Conservation (phyloP, 805 yeast genomes). For the Millerozyma miso region DNA sequence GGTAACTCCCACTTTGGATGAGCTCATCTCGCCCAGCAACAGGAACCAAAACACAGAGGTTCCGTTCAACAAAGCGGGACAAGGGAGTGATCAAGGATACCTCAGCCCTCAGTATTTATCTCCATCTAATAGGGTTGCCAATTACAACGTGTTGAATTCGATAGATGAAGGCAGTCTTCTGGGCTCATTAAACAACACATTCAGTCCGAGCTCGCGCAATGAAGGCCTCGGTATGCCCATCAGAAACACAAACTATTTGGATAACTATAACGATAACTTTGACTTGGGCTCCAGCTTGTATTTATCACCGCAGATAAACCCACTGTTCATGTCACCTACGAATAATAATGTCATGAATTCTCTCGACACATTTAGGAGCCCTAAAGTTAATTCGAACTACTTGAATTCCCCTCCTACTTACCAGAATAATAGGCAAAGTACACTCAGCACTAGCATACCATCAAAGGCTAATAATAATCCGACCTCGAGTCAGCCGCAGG, state of each 20-base stretch:
- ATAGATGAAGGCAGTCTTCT: conserved; percentile 27
- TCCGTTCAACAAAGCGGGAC: conserved; percentile 3
- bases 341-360: conserved; percentile 23
- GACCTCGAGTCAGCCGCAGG: conserved; percentile 23
- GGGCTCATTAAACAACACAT: conserved; percentile 14
- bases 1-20: conserved; percentile 29
- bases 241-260: conserved; percentile 7
- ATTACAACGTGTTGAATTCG: conserved; percentile 25
- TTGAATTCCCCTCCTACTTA: conserved; percentile 37
- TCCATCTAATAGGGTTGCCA: conserved; percentile 25
- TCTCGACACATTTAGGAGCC: conserved; percentile 33
- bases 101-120: conserved; percentile 39
- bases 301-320: conserved; percentile 30
- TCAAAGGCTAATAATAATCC: conserved; percentile 16
- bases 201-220: conserved; percentile 30
- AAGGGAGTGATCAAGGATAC: conserved; percentile 12
- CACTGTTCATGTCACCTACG: conserved; percentile 30
- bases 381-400: conserved; percentile 23
- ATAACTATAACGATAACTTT: conserved; percentile 9
- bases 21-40: conserved; percentile 32
- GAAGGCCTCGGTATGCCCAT: conserved; percentile 29
- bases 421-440: conserved; percentile 5
- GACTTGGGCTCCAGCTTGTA: conserved; percentile 26
- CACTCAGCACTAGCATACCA: conserved; percentile 20
- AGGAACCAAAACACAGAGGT: conserved; percentile 1